A percentile compares a stretch with the other conserved stretches of the same genome.
phyloP scores from a whole-genome alignment of 441 rosid genomes.

The Erodium trifolium region DNA sequence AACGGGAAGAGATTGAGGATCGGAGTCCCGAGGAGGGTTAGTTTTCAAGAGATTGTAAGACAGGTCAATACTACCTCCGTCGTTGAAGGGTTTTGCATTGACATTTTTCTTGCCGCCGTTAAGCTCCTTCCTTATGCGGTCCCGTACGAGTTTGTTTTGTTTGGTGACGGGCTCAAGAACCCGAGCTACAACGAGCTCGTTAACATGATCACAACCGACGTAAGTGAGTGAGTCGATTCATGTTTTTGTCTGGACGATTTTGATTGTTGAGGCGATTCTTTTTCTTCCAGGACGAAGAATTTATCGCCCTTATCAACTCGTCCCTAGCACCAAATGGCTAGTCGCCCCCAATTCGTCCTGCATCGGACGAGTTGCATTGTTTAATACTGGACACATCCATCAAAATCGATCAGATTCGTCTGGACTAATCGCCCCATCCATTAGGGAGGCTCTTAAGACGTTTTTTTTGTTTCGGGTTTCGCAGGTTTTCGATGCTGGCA shows the following conservation, averaged over 20 bases:
- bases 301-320: too few species aligned
- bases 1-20: slow-evolving; percentile 65
- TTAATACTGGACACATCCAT: too few species aligned
- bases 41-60: slow-evolving; percentile 53
- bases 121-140: slow-evolving; percentile 79
- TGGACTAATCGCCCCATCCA: too few species aligned
- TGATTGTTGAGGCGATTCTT: too few species aligned
- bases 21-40: slow-evolving; percentile 59
- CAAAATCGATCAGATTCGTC: too few species aligned
- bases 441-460: background rate
- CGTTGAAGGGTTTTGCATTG: slow-evolving; percentile 73
- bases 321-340: too few species aligned
- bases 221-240: slow-evolving; percentile 31
- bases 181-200: slow-evolving; percentile 67
- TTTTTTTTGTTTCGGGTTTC: slow-evolving; percentile 29
- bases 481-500: slow-evolving; percentile 74
- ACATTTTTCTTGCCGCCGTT: slow-evolving; percentile 66
- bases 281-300: too few species aligned
- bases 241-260: too few species aligned
- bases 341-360: too few species aligned
- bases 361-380: too few species aligned
- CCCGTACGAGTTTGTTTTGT: slow-evolving; percentile 54
- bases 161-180: slow-evolving; percentile 51
- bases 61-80: slow-evolving; percentile 31
- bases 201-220: slow-evolving; percentile 58